phyloP scores from a whole-genome alignment of 805 yeast genomes.

The Saccharomycopsis malanga region DNA sequence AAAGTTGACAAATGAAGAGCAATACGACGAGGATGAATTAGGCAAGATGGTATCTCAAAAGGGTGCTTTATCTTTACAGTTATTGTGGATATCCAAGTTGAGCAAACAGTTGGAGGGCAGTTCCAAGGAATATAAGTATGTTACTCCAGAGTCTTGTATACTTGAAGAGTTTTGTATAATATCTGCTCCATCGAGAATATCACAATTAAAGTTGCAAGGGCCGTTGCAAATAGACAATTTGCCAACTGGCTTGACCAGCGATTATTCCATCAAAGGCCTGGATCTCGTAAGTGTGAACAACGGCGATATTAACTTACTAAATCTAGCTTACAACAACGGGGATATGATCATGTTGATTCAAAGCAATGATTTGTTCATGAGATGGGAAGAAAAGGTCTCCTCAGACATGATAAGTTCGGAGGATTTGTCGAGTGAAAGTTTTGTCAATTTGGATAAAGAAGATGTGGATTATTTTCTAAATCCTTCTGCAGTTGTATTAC shows the following conservation, averaged over 20 bases:
- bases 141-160: neutral
- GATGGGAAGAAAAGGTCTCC: slow-evolving; percentile 7
- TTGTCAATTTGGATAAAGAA: neutral
- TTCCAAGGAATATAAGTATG: slow-evolving; percentile 1
- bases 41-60: neutral
- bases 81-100: neutral
- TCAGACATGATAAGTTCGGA: neutral
- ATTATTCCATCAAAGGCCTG: slow-evolving; percentile 5
- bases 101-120: neutral
- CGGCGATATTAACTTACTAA: slow-evolving; percentile 8
- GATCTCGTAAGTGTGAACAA: slow-evolving; percentile 3
- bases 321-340: slow-evolving; percentile 7
- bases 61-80: neutral
- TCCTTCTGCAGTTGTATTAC: slow-evolving; percentile 4
- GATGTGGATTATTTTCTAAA: slow-evolving; percentile 3
- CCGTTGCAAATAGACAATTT: slow-evolving; percentile 10
- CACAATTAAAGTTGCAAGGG: slow-evolving; percentile 15
- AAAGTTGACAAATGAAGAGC: neutral
- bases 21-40: slow-evolving; percentile 1
- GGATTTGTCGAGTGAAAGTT: neutral
- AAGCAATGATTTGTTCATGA: slow-evolving; percentile 8
- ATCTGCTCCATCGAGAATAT: neutral
- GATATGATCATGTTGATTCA: slow-evolving; percentile 6
- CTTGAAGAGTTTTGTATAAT: neutral
- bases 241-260: slow-evolving; percentile 3